Evolutionary conservation across 306 rosid species (phyloP).

Genomic region (Prunus kanzakura): DNA sequence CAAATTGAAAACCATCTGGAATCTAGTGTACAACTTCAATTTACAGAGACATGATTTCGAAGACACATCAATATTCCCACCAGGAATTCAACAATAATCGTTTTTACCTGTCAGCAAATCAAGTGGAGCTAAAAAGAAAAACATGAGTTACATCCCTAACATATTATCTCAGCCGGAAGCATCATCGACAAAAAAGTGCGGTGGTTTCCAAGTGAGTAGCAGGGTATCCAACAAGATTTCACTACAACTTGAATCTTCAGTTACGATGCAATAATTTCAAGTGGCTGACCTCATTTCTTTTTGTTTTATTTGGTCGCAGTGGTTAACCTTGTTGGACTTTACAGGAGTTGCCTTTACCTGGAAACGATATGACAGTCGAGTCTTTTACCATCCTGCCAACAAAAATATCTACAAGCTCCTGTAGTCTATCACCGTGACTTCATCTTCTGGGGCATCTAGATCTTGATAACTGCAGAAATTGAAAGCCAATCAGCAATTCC

Average conservation of each 20-base stretch:
- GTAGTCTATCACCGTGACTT: conserved; percentile 96
- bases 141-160: not conserved
- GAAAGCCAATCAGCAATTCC: not conserved
- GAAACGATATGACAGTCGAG: conserved; percentile 12
- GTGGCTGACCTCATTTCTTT: no score
- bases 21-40: conserved; percentile 12
- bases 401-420: conserved; percentile 72
- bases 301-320: not conserved
- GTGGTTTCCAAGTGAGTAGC: not conserved
- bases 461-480: conserved; percentile 82
- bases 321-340: not conserved
- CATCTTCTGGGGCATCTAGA: conserved; percentile 94
- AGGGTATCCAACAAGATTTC: not conserved
- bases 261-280: not conserved
- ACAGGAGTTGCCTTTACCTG: conserved; percentile 2
- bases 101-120: not conserved
- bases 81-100: not conserved
- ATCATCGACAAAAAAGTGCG: not conserved
- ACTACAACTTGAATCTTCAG: not conserved
- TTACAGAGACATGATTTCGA: conserved; percentile 2
- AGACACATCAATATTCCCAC: conserved; percentile 1
- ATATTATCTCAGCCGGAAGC: conserved; percentile 5
- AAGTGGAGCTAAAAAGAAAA: not conserved
- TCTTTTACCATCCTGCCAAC: not conserved
- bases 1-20: not conserved